phyloP scores from a whole-genome alignment of 2,329 filamentous ascomycete genomes.

The Blastomyces percursus region DNA sequence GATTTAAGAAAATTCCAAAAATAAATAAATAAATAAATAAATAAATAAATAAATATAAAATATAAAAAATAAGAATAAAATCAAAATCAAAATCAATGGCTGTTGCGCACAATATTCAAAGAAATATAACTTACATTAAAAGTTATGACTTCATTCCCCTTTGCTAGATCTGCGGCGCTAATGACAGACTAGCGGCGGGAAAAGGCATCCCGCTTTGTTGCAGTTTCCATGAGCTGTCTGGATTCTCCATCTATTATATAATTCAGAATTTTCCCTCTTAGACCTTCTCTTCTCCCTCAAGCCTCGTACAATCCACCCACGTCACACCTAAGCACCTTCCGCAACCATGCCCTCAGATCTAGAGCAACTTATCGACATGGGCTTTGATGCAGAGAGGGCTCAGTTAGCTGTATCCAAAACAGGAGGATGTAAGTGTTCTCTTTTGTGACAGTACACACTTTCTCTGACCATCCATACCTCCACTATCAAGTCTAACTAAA shows the following conservation, averaged over 20 bases:
- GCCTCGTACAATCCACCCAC: not conserved
- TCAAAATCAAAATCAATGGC: not conserved
- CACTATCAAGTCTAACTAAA: not conserved
- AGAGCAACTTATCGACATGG: conserved; percentile 54
- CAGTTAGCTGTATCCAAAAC: conserved; percentile 75
- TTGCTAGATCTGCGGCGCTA: not conserved
- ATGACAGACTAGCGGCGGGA: not conserved
- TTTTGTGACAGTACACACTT: not conserved
- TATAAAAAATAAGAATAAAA: not conserved
- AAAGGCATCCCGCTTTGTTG: not conserved
- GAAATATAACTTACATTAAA: not conserved
- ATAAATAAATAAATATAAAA: no score
- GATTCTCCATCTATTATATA: not conserved
- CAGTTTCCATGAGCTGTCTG: not conserved
- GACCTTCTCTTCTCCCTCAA: not conserved
- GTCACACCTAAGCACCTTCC: not conserved
- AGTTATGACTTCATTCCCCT: not conserved
- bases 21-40: no score
- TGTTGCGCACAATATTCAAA: no score
- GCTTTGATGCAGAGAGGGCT: conserved; percentile 72
- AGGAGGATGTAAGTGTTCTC: conserved; percentile 55
- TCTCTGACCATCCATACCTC: not conserved
- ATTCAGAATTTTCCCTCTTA: not conserved
- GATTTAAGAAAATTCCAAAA: not conserved
- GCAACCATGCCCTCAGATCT: conserved; percentile 42